Evolutionary conservation across 352 stramenopile species (phyloP).

Genomic region (Phytopythium helicoides): DNA sequence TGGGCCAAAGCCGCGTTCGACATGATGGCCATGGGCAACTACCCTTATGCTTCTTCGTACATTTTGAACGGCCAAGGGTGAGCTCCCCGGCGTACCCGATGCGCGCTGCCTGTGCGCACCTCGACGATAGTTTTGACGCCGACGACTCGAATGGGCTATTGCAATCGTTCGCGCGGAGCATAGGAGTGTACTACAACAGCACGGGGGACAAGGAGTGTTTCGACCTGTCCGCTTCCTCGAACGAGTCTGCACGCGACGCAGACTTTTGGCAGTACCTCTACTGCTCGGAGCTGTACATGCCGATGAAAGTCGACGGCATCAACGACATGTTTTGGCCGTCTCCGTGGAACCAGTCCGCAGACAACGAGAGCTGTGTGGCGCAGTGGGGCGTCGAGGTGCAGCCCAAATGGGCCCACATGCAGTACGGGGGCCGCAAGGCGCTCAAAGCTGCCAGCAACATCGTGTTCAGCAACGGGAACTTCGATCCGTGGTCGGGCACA

Average conservation of each 20-base stretch:
- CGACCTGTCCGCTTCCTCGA: slow-evolving; percentile 38
- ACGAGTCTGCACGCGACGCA: slow-evolving; percentile 50
- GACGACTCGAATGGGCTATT: no score
- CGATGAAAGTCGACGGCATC: slow-evolving; percentile 53
- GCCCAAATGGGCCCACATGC: slow-evolving; percentile 59
- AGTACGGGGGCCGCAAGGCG: slow-evolving; percentile 71
- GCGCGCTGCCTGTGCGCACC: slow-evolving; percentile 79
- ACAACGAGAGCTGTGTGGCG: slow-evolving; percentile 58
- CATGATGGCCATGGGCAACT: slow-evolving; percentile 96
- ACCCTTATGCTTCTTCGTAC: slow-evolving; percentile 94
- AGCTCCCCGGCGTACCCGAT: slow-evolving; percentile 87
- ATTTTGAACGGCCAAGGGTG: slow-evolving; percentile 81
- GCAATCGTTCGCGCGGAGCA: slow-evolving; percentile 36
- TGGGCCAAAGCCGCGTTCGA: slow-evolving; percentile 83
- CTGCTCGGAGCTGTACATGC: slow-evolving; percentile 79
- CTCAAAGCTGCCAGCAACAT: slow-evolving; percentile 89
- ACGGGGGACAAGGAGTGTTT: slow-evolving; percentile 57
- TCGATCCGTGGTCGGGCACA: slow-evolving; percentile 91
- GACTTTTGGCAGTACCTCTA: slow-evolving; percentile 83
- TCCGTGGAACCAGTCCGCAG: slow-evolving; percentile 56
- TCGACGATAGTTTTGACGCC: slow-evolving; percentile 37
- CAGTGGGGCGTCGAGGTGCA: slow-evolving; percentile 60
- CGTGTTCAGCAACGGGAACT: slow-evolving; percentile 93
- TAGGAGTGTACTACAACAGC: slow-evolving; percentile 82
- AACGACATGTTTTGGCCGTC: slow-evolving; percentile 87